Base-by-base conservation (phyloP, 2,329 filamentous ascomycete genomes). In the Lasiodiplodia theobromae region DNA sequence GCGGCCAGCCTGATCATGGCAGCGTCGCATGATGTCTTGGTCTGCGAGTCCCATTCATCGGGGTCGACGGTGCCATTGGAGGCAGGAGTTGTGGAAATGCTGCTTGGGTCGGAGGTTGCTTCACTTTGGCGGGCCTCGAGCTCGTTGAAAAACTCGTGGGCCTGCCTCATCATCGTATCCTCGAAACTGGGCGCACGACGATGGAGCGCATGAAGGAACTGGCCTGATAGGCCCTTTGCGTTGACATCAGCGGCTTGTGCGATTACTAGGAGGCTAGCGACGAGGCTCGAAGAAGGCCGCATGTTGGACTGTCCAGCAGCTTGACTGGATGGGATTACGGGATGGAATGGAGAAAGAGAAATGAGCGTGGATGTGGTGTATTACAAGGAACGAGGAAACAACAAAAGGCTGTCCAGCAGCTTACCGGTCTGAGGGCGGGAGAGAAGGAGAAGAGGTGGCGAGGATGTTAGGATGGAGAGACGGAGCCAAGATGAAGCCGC, bases 11-110 rank as follows among this genome's bases (percentile, higher is more conserved):
- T 77, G 2, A 79, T 77, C 21, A 96, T 82, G 10, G 86, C 84
- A 25, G 80, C 74, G 54, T 80, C 81, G 78, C 92, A 96, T 25
- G 89, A 89, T 12, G 80, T 67, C 64, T 75, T 72, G n/a, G 80
- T 81, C 56, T 80, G 71, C 25, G 72, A 73, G 65, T 80, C 75
- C 79, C 79, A 81, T 69, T 77, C 72, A 1, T 73, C 71, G 14
- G 47, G n/a, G 56, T 53, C 37, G 47, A 51, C 25, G 47, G 68
- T 51, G 56, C 40, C 57, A 40, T 62, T 69, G 56, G 66, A 5
- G n/a, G 53, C 49, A 34, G 47, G 54, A 7, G 40, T 60, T 51
- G 63, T 56, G 23, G 54, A 37, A 23, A 53, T 51, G 67, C 40
- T 57, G 69, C 56, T 34, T 66, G 67, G n/a, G 51, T 54, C 25